These are phyloP conservation scores for Entoloma clypeatum DNA, from an alignment of 1,284 basidiomycete genomes.

Conservation along the genomic window DNA sequence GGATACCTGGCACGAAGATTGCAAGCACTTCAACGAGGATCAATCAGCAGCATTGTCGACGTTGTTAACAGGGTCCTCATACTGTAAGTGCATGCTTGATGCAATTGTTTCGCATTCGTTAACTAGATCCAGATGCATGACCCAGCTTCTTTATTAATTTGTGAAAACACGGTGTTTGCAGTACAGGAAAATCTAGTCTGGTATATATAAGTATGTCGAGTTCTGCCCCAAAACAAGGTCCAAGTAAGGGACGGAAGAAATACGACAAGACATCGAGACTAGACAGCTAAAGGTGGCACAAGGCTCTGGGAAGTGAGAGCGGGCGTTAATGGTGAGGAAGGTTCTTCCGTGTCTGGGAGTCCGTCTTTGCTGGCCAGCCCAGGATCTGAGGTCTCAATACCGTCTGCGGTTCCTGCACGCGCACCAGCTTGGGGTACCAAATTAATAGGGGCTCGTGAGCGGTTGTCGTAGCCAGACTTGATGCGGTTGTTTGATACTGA, in stretches of 20 bases:
- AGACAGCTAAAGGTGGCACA: conserved; percentile 42
- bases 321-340: conserved; percentile 26
- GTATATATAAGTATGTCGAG: conserved; percentile 12
- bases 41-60: conserved; percentile 70
- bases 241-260: neutral
- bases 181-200: neutral
- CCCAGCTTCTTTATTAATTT: conserved; percentile 7
- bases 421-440: conserved; percentile 64
- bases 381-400: conserved; percentile 56
- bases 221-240: neutral
- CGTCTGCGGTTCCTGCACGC: conserved; percentile 59
- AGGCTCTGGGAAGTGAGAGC: conserved; percentile 32
- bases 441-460: conserved; percentile 57
- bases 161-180: neutral
- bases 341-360: conserved; percentile 37
- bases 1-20: conserved; percentile 84
- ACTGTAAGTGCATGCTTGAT: conserved; percentile 46
- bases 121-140: conserved; percentile 7
- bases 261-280: conserved; percentile 12
- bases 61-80: conserved; percentile 68
- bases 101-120: conserved; percentile 2
- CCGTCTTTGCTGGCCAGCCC: conserved; percentile 45
- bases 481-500: conserved; percentile 70
- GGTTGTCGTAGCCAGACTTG: conserved; percentile 60
- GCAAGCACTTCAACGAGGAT: conserved; percentile 69